These are phyloP conservation scores for Cryptosporidium sp. DNA, from an alignment of 169 alveolate genomes.

Conservation along the genomic window DNA sequence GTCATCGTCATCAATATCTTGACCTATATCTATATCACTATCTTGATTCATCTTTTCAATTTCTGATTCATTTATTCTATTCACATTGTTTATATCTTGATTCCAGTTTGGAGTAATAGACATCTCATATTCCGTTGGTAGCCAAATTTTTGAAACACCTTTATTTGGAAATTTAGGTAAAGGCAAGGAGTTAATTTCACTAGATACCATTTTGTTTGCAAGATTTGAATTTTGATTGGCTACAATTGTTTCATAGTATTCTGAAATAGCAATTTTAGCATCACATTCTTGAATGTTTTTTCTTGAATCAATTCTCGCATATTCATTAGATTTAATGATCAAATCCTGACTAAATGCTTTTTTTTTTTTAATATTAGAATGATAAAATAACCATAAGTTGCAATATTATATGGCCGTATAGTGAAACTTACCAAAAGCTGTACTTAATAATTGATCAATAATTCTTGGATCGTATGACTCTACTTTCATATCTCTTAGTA, in stretches of 20 bases:
- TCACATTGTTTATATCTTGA: background rate
- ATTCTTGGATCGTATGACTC: slow-evolving; percentile 42
- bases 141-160: slow-evolving; percentile 63
- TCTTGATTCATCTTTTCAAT: slow-evolving; percentile 10
- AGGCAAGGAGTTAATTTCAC: slow-evolving; percentile 64
- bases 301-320: slow-evolving; percentile 63
- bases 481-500: slow-evolving; percentile 44
- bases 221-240: slow-evolving; percentile 34
- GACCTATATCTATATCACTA: background rate
- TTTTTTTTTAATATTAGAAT: background rate
- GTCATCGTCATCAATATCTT: background rate
- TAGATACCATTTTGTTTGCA: slow-evolving; percentile 27
- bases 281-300: slow-evolving; percentile 38
- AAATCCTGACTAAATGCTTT: slow-evolving; percentile 54
- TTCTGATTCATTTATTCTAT: slow-evolving; percentile 4
- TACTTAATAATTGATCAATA: slow-evolving; percentile 16
- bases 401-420: too few species aligned
- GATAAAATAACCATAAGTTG: background rate
- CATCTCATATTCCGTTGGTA: slow-evolving; percentile 58
- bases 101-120: slow-evolving; percentile 62
- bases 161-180: slow-evolving; percentile 52
- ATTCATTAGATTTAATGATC: slow-evolving; percentile 55
- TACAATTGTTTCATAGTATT: slow-evolving; percentile 8
- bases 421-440: slow-evolving; percentile 57
- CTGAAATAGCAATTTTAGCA: slow-evolving; percentile 50